Percentiles rank a stretch among this genome's conserved stretches.
Conservation (phyloP, 306 rosid species). For the Hippophae rhamnoides region DNA sequence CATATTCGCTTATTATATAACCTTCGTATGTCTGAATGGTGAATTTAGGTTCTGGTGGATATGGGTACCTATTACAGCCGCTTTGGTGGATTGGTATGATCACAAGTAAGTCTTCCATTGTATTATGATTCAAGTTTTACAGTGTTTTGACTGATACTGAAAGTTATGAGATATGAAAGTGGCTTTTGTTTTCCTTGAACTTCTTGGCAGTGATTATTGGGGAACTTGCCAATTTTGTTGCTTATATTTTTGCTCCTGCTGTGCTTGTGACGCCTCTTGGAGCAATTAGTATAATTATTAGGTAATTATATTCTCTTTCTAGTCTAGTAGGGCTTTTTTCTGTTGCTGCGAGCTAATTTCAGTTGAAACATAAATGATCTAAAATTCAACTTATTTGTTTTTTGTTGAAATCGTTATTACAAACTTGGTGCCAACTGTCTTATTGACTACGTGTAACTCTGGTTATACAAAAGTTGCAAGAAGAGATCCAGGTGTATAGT, state of each 20-base stretch:
- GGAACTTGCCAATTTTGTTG: slow-evolving; percentile 78
- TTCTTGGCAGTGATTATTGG: slow-evolving; percentile 65
- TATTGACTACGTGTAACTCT: too few relatives aligned
- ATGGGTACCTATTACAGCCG: slow-evolving; percentile 72
- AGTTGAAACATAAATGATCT: neutral
- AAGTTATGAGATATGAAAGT: slow-evolving; percentile 4
- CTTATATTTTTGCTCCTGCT: slow-evolving; percentile 76
- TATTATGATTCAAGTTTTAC: neutral
- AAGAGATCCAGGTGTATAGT: too few relatives aligned
- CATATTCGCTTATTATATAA: neutral
- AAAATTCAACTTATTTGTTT: neutral
- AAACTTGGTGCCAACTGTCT: too few relatives aligned
- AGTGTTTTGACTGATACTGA: slow-evolving; percentile 6
- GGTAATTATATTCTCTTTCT: slow-evolving; percentile 27
- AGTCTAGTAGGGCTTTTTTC: neutral
- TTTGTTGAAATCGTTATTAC: too few relatives aligned
- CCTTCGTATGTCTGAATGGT: slow-evolving; percentile 1
- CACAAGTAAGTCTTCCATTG: slow-evolving; percentile 43
- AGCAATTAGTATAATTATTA: slow-evolving; percentile 86
- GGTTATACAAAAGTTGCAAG: too few relatives aligned
- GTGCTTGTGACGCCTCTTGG: slow-evolving; percentile 88
- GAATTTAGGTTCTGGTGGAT: slow-evolving; percentile 68
- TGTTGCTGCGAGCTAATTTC: too few relatives aligned
- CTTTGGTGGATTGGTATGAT: slow-evolving; percentile 94
- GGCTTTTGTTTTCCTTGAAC: slow-evolving; percentile 1